phyloP scores from a whole-genome alignment of 2,329 filamentous ascomycete species.

The Verticillium zaregamsianum region DNA sequence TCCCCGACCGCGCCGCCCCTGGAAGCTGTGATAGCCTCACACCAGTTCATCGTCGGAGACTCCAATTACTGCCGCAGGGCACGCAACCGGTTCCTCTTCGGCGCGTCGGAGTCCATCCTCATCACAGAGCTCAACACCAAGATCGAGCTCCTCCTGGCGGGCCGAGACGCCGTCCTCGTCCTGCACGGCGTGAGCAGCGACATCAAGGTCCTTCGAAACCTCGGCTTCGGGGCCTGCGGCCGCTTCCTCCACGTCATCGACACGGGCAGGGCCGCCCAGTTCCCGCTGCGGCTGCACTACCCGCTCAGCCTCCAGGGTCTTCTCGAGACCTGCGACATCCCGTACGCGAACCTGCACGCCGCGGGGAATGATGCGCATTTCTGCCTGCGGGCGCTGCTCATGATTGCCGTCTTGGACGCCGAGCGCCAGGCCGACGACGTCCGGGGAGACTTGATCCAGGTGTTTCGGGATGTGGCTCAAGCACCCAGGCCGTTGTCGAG shows the following conservation, averaged over 20 bases:
- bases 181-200: constrained; percentile 4
- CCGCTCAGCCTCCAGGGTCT: constrained; percentile 16
- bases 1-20: background rate
- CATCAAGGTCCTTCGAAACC: constrained; percentile 7
- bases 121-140: constrained; percentile 5
- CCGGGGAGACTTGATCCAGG: background rate
- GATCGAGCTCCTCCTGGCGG: background rate
- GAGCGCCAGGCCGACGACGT: background rate
- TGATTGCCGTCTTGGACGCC: constrained; percentile 9
- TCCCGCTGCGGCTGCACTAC: constrained; percentile 17
- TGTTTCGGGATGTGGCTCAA: background rate
- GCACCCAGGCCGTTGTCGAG: background rate
- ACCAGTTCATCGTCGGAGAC: constrained; percentile 7
- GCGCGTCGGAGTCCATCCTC: constrained; percentile 5
- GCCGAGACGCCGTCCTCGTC: constrained; percentile 5
- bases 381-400: constrained; percentile 11
- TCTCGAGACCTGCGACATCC: constrained; percentile 13
- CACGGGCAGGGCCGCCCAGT: constrained; percentile 19
- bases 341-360: constrained; percentile 14
- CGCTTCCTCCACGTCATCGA: constrained; percentile 17
- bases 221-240: background rate
- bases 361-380: constrained; percentile 25
- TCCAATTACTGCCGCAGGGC: constrained; percentile 7
- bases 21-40: constrained; percentile 4
- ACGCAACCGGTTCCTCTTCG: constrained; percentile 9